Percentiles rank a stretch among this genome's conserved stretches.
Conservation (phyloP, 2,329 filamentous ascomycete species). For the Fusarium sublunatum region DNA sequence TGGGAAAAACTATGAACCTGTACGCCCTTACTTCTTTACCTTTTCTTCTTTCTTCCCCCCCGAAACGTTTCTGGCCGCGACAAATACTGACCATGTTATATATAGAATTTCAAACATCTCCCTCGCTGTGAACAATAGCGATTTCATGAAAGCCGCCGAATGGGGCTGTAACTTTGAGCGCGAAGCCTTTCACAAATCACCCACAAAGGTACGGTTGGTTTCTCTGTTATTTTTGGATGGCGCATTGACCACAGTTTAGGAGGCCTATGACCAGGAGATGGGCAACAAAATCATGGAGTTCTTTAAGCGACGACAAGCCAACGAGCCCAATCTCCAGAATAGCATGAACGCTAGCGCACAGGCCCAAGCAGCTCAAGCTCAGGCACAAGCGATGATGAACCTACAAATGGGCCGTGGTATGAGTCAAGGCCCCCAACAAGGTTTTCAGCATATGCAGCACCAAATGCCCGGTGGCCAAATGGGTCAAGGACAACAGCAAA, state of each 20-base stretch:
- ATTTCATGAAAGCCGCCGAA: constrained; percentile 56
- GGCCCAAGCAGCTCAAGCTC: constrained; percentile 50
- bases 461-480: constrained; percentile 67
- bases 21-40: constrained; percentile 42
- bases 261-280: constrained; percentile 63
- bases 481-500: constrained; percentile 55
- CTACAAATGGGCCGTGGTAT: constrained; percentile 66
- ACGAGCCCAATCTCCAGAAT: constrained; percentile 62
- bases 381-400: constrained; percentile 62
- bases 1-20: constrained; percentile 58
- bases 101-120: constrained; percentile 63
- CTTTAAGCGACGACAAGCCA: constrained; percentile 62
- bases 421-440: constrained; percentile 62
- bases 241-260: constrained; percentile 51
- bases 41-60: constrained; percentile 15
- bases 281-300: constrained; percentile 60
- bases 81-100: constrained; percentile 23
- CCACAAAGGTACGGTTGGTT: constrained; percentile 58
- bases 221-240: background rate
- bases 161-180: constrained; percentile 61
- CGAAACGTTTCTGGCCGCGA: constrained; percentile 2
- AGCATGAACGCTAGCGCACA: constrained; percentile 60
- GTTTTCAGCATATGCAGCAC: constrained; percentile 68
- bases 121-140: constrained; percentile 57
- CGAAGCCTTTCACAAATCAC: constrained; percentile 58